Evolutionary conservation across 1,284 basidiomycete species (phyloP), one percentile per base, ranked within the genome.

Genomic region (Moesziomyces sp.): DNA sequence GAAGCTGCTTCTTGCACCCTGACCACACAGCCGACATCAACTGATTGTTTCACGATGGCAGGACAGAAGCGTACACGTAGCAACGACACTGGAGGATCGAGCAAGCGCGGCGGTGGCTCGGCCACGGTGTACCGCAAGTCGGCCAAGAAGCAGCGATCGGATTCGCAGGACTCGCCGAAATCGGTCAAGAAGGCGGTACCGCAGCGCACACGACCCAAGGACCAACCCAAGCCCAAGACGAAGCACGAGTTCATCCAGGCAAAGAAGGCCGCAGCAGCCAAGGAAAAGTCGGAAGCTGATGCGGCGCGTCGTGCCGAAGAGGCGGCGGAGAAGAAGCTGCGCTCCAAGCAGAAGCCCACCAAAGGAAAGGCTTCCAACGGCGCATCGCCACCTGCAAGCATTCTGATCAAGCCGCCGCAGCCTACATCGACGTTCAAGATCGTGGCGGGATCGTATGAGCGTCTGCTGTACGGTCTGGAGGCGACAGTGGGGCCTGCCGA

Each of bases 391-490:
- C 49, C 59, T 13, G n/a, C 63, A 2, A 45, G 58, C 5, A 59
- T 75, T 19, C 35, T 75, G 18, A 65, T 78, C 63, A 66, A 68
- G 34, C 60, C 76, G 19, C 72, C 71, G 0, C 50, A 52, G 14
- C 58, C 78, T 4, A 69, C 74, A 1, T 28, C 52, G 14, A 51
- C 65, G 2, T 97, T 97, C 87, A 91, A 93, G 85, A 86, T 97
- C 70, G 87, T 97, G 34, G 92, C 90, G 0, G 96, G 96, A 0
- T 92, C 93, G 11, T 98, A 98, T 85, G 96, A 99, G 87, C 95
- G 96, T 79, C 87, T 97, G 11, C 88, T 98, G 16, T 98, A 98
- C 81, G 96, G 96, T 30, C 87, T 97, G 23, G 89, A 93, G 72
- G 93, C 91, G 23, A 86, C 88, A 0, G 86, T 90, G 62, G 81